These are phyloP conservation scores for Skeletonema tropicum DNA, from an alignment of 108 stramenopile genomes.

Conservation along the genomic window DNA sequence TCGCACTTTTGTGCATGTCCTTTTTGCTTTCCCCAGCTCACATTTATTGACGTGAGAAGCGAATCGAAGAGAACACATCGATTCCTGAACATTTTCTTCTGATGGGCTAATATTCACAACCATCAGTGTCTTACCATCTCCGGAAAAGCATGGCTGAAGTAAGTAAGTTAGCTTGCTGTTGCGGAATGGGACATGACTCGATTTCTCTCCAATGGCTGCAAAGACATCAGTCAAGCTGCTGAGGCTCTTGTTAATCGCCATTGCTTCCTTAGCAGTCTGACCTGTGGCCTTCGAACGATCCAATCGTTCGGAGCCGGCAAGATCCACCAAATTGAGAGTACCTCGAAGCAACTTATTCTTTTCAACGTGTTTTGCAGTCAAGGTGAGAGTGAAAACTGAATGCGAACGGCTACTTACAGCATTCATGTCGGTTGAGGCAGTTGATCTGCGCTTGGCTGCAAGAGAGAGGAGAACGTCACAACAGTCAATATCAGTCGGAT, in stretches of 20 bases:
- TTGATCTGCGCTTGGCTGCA: slow-evolving; percentile 63
- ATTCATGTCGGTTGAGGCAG: slow-evolving; percentile 76
- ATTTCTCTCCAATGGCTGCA: slow-evolving; percentile 20
- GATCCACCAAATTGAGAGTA: slow-evolving; percentile 72
- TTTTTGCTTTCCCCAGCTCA: slow-evolving; percentile 47
- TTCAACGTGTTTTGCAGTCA: slow-evolving; percentile 53
- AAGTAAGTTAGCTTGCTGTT: slow-evolving; percentile 88
- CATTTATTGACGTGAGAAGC: slow-evolving; percentile 57
- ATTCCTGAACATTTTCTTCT: slow-evolving; percentile 85
- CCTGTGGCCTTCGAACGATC: slow-evolving; percentile 57
- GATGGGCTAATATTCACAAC: slow-evolving; percentile 81
- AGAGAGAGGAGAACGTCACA: slow-evolving; percentile 44
- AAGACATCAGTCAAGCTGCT: slow-evolving; percentile 82
- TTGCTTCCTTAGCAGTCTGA: slow-evolving; percentile 60
- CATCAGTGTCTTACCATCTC: slow-evolving; percentile 88
- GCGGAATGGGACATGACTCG: slow-evolving; percentile 65
- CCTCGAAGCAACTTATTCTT: slow-evolving; percentile 51
- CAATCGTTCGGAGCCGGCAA: slow-evolving; percentile 81
- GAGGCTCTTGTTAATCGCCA: slow-evolving; percentile 77
- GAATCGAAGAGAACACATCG: slow-evolving; percentile 94
- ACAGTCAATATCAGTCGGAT: slow-evolving; percentile 22
- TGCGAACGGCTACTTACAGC: slow-evolving; percentile 71
- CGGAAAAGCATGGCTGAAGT: slow-evolving; percentile 73
- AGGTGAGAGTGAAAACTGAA: slow-evolving; percentile 75
- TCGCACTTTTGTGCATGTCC: not conserved